Percentiles rank a stretch among this genome's conserved stretches.
phyloP scores from a whole-genome alignment of 1,139 yeast genomes.

The Suhomyces bolitotheri region DNA sequence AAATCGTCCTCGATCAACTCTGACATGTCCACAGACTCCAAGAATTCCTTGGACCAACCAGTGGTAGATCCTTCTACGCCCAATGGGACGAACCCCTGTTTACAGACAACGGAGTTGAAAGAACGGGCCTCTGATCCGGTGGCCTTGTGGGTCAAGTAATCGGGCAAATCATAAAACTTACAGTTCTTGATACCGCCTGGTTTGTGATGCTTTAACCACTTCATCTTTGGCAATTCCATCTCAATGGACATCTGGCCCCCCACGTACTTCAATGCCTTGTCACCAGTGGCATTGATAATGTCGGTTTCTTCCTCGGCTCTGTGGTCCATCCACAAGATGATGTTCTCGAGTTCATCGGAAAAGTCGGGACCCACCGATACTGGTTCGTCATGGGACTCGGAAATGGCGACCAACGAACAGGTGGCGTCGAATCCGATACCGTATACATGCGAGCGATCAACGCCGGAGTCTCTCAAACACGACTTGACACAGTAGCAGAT shows the following conservation, averaged over 20 bases:
- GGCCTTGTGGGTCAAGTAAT: constrained; percentile 85
- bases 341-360: constrained; percentile 67
- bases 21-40: constrained; percentile 63
- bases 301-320: constrained; percentile 88
- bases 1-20: constrained; percentile 80
- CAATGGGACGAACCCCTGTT: constrained; percentile 89
- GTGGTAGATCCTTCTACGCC: constrained; percentile 84
- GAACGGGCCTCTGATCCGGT: constrained; percentile 86
- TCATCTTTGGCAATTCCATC: constrained; percentile 96
- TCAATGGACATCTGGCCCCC: constrained; percentile 98
- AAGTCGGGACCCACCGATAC: constrained; percentile 94
- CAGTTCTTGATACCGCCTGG: constrained; percentile 65
- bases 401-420: constrained; percentile 84
- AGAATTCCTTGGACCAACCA: constrained; percentile 88
- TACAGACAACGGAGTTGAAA: constrained; percentile 88
- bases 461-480: constrained; percentile 70
- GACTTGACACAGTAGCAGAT: constrained; percentile 79
- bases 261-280: constrained; percentile 80
- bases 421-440: constrained; percentile 98
- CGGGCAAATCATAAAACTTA: constrained; percentile 90
- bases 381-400: constrained; percentile 66
- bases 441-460: constrained; percentile 62
- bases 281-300: constrained; percentile 75
- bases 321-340: constrained; percentile 97
- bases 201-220: constrained; percentile 89